Base-by-base conservation (phyloP, 352 stramenopile species). In the Globisporangium nodosum region DNA sequence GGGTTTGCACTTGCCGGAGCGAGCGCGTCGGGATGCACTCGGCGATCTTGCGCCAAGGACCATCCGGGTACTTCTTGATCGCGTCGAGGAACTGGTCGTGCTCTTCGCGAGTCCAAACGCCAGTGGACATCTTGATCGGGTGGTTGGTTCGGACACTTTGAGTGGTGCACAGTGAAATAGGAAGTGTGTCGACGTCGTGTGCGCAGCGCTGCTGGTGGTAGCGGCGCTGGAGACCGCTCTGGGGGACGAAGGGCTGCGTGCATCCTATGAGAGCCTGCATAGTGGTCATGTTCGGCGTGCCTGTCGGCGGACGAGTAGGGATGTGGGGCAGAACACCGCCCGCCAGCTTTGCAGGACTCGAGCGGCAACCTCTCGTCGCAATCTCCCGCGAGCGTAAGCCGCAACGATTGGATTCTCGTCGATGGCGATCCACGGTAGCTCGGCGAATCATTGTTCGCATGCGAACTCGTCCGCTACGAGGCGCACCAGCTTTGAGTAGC, bases 1-100 rank as follows among this genome's bases (percentile, higher is more conserved):
- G 78, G 1, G 78, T 88, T 42, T 84, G 76, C 51, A 79, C 71
- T 63, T 88, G 78, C 1, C 76, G 76, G 21, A 81, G 74, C 42
- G 67, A 76, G 47, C 78, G 74, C 13, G 76, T 85, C 50, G 69
- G 67, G n/a, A 88, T 68, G 52, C 72, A 63, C 16, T 64, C 70
- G 2, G 74, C 74, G 18, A 88, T 57, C 16, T 66, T 70, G 27
- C 71, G 73, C 78, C 78, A 88, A 27, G 78, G 76, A 0, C 78
- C 78, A 21, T 76, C 47, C 2, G 78, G 76, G 52, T 76, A 86
- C 15, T 77, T 49, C 33, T 74, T 71, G 45, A 88, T 66, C 35
- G 66, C 76, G 11, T 74, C 46, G 27, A 88, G 72, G 61, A 87
- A 88, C 46, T 75, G 82, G 47, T 69, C 63, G 62, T 87, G 78